Evolutionary conservation across 1,139 yeast species (phyloP).

Genomic region (Williopsis jadinii): DNA sequence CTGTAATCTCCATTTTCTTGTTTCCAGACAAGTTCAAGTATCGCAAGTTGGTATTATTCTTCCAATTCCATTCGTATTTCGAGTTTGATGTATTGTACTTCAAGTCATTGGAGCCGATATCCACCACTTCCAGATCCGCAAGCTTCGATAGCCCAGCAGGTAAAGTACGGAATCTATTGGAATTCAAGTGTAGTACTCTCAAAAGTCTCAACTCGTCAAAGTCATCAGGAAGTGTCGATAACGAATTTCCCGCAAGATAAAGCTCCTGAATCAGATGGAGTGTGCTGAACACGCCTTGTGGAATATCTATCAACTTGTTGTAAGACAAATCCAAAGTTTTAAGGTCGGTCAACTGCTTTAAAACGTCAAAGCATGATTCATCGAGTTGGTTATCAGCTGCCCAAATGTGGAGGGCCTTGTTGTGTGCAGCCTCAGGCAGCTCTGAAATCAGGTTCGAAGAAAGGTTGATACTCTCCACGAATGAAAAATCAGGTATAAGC

Average conservation of each 20-base stretch:
- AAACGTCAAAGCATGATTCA: constrained; percentile 69
- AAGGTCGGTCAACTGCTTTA: constrained; percentile 54
- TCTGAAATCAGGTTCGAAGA: constrained; percentile 64
- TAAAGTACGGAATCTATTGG: constrained; percentile 76
- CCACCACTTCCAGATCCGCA: constrained; percentile 58
- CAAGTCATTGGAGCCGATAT: constrained; percentile 86
- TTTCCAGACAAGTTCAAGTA: constrained; percentile 91
- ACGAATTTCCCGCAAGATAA: constrained; percentile 78
- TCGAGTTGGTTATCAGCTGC: constrained; percentile 79
- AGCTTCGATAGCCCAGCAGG: constrained; percentile 86
- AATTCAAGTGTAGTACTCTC: constrained; percentile 62
- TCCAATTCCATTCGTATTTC: constrained; percentile 99
- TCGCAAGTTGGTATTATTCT: constrained; percentile 66
- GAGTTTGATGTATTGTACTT: constrained; percentile 90
- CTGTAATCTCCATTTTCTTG: constrained; percentile 79
- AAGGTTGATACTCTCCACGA: constrained; percentile 59
- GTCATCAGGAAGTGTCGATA: constrained; percentile 78
- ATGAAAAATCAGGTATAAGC: constrained; percentile 55
- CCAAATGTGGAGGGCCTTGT: constrained; percentile 50
- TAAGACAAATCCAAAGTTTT: constrained; percentile 70
- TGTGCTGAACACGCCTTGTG: constrained; percentile 59
- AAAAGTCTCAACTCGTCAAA: constrained; percentile 55
- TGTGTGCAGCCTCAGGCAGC: constrained; percentile 30
- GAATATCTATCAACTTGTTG: constrained; percentile 78
- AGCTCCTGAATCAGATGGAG: constrained; percentile 55